These are phyloP conservation scores for Cryphonectria carpinicola DNA, from an alignment of 2,329 filamentous ascomycete species.

Conservation along the genomic window DNA sequence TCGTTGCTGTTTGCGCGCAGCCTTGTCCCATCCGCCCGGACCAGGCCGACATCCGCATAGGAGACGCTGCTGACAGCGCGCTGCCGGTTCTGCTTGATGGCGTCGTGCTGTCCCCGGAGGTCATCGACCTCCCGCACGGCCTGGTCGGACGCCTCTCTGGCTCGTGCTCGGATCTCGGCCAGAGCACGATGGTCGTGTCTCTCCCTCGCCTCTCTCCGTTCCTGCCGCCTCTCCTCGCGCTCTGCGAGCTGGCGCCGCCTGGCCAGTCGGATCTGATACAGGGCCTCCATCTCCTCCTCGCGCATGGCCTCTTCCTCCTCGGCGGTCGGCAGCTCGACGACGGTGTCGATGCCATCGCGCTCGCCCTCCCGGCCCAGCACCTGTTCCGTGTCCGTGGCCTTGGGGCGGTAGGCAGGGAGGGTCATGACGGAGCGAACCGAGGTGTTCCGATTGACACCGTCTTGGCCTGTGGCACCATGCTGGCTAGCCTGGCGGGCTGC, in stretches of 20 bases:
- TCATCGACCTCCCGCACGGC: conserved; percentile 63
- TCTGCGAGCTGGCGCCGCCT: conserved; percentile 76
- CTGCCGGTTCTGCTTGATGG: conserved; percentile 63
- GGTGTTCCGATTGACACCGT: conserved; percentile 74
- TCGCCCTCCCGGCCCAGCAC: conserved; percentile 90
- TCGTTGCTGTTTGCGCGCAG: conserved; percentile 74
- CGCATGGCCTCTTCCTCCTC: conserved; percentile 79
- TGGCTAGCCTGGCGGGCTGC: conserved; percentile 19
- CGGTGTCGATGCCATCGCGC: conserved; percentile 85
- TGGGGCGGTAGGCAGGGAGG: conserved; percentile 79
- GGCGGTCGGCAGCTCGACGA: conserved; percentile 80
- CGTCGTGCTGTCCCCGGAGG: conserved; percentile 58
- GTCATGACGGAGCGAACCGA: conserved; percentile 95
- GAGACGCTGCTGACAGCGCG: conserved; percentile 74
- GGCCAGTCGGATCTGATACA: conserved; percentile 86
- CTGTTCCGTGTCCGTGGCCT: conserved; percentile 74
- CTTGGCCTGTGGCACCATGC: conserved; percentile 10
- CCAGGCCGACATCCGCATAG: conserved; percentile 77
- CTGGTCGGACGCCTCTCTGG: conserved; percentile 49
- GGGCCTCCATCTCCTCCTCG: conserved; percentile 88
- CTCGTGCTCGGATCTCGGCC: conserved; percentile 65
- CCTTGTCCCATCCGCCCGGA: conserved; percentile 76
- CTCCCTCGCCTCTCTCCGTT: conserved; percentile 71
- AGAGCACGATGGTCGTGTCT: conserved; percentile 72
- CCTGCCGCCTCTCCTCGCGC: conserved; percentile 73